These are phyloP conservation scores for Parietaria judaica DNA, from an alignment of 306 rosid genomes.

Conservation along the genomic window DNA sequence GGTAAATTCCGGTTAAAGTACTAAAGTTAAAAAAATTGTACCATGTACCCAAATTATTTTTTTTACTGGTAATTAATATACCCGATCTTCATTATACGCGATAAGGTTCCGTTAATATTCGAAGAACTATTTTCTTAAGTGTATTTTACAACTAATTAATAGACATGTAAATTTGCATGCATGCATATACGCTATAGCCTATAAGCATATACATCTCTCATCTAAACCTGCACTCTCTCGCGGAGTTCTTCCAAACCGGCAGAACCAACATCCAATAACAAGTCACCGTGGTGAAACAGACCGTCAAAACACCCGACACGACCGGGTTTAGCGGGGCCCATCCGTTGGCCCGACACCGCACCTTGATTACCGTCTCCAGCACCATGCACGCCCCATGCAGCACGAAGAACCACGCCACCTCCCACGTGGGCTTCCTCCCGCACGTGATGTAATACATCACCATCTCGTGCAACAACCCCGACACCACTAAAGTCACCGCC, in stretches of 20 bases:
- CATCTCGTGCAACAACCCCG: slow-evolving; percentile 18
- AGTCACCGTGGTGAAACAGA: background rate
- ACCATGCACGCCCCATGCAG: slow-evolving; percentile 16
- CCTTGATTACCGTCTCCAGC: slow-evolving; percentile 4
- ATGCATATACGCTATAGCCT: too few relatives aligned
- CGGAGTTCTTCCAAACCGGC: slow-evolving; percentile 5
- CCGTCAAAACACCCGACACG: background rate
- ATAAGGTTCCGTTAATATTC: too few relatives aligned
- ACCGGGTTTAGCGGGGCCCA: slow-evolving; percentile 2
- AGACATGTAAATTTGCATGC: too few relatives aligned
- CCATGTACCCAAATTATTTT: too few relatives aligned
- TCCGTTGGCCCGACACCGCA: background rate
- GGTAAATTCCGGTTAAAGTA: too few relatives aligned
- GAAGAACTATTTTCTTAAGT: background rate
- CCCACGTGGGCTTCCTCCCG: slow-evolving; percentile 19
- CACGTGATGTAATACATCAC: slow-evolving; percentile 18
- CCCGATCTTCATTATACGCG: too few relatives aligned
- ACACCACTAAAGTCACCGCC: slow-evolving; percentile 7
- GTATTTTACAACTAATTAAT: background rate
- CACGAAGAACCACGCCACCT: slow-evolving; percentile 17
- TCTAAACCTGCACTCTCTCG: background rate
- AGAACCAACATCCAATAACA: slow-evolving; percentile 8
- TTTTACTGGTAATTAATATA: too few relatives aligned
- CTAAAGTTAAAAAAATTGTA: too few relatives aligned
- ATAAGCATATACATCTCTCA: background rate